Evolutionary conservation across 805 yeast genomes (phyloP), one percentile per base, ranked within the genome.

Genomic region (Cyberlindnera samutprakarnensis): DNA sequence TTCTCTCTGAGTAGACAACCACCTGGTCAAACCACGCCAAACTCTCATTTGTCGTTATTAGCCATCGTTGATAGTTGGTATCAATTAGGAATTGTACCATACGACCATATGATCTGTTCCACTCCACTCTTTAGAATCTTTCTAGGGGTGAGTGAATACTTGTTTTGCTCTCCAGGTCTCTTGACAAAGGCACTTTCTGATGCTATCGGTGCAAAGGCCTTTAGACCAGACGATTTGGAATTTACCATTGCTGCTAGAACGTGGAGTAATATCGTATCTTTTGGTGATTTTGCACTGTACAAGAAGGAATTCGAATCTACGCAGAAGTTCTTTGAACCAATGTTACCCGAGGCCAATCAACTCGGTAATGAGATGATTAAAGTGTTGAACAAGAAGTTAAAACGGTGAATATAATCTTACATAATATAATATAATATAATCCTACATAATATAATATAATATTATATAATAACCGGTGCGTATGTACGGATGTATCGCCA

Each of bases 21-120:
- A 3, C 64, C 62, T 12, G 77, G 70, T 7, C 73, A 73, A 19
- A 56, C 69, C 38, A 69, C 75, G 31, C 94, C 94, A 27, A 92
- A 92, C 54, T 84, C 96, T 4, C 98, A 92, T 56, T 62, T 92
- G 30, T 82, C 96, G 2, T 59, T 92, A 23, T 59, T 92, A 35
- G 94, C 94, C 1, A 87, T 92, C 28, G 97, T 85, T 2, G 97
- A 92, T 57, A 78, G 92, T 50, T 92, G 98, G 98, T 73, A 70
- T 48, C 78, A 77, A 41, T 59, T 85, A 26, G 81, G 80, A 1
- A 86, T 92, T 25, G 79, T 82, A 22, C 98, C 98, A 5, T 90
- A 92, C 51, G 96, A 90, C 54, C 98, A 92, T 57, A 88, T 90
- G 60, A 88, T 90, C 37, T 90, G 97, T 53, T 84, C 96, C 1